These are phyloP conservation scores for Arabidopsis hybrid DNA, from an alignment of 441 rosid genomes.

Conservation along the genomic window DNA sequence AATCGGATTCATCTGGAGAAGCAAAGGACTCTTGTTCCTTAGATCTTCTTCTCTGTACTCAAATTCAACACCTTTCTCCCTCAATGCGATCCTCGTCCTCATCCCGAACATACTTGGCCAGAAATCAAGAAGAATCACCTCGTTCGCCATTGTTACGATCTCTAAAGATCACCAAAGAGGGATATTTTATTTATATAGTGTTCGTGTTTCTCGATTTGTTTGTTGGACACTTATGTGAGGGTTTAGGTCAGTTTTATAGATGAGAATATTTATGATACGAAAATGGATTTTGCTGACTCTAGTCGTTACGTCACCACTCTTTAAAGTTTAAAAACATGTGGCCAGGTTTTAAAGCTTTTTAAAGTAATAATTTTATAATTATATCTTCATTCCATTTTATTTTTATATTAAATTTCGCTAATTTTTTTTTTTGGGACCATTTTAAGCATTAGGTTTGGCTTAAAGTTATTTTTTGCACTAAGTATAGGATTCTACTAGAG, in stretches of 20 bases:
- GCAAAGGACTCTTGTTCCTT: constrained; percentile 45
- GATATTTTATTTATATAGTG: not conserved
- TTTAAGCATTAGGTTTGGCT: no score
- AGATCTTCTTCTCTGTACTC: constrained; percentile 49
- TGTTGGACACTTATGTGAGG: constrained; percentile 21
- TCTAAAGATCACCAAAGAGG: constrained; percentile 2
- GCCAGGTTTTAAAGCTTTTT: not conserved
- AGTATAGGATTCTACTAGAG: not conserved
- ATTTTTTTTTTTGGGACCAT: not conserved
- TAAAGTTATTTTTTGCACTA: not conserved
- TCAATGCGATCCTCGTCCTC: constrained; percentile 49
- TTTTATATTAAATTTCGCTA: not conserved
- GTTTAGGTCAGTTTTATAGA: not conserved
- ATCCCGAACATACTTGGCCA: constrained; percentile 51
- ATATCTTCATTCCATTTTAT: not conserved
- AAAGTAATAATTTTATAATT: not conserved
- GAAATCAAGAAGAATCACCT: constrained; percentile 45
- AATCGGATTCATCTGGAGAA: constrained; percentile 48
- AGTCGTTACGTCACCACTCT: constrained; percentile 4
- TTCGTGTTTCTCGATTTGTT: not conserved
- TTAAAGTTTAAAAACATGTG: not conserved
- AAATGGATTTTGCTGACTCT: constrained; percentile 30
- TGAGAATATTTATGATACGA: not conserved
- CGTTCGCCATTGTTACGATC: constrained; percentile 42
- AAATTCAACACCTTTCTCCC: constrained; percentile 45